Evolutionary conservation across 2,329 filamentous ascomycete genomes (phyloP).

Genomic region (Xylariaceae sp.): DNA sequence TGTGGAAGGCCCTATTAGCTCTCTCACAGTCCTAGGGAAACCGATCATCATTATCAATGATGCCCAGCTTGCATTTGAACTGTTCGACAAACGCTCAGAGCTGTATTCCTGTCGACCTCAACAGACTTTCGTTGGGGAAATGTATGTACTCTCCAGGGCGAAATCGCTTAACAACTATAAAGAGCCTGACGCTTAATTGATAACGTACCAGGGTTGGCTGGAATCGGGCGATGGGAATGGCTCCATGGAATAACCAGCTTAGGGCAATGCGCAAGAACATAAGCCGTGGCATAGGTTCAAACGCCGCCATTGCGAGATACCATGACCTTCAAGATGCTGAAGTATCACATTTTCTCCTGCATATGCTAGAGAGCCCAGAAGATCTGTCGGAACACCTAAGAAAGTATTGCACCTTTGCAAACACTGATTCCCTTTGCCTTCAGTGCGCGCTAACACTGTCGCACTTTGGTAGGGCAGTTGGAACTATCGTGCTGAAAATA

Average conservation of each 20-base stretch:
- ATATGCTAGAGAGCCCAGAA: slow-evolving; percentile 4
- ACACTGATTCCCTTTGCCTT: not conserved
- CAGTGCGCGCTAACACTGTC: not conserved
- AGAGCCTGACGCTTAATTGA: too few relatives aligned
- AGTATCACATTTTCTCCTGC: slow-evolving; percentile 10
- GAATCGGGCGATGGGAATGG: slow-evolving; percentile 15
- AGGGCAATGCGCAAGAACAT: slow-evolving; percentile 26
- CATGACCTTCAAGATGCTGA: slow-evolving; percentile 1
- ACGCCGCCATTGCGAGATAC: slow-evolving; percentile 12
- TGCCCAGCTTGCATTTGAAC: slow-evolving; percentile 32
- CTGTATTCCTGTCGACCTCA: slow-evolving; percentile 33
- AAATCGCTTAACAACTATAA: too few relatives aligned
- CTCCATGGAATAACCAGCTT: slow-evolving; percentile 24
- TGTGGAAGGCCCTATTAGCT: slow-evolving; percentile 32
- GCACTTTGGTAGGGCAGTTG: slow-evolving; percentile 20
- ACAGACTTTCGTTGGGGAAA: slow-evolving; percentile 24
- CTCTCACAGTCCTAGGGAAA: slow-evolving; percentile 37
- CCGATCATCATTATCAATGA: slow-evolving; percentile 40
- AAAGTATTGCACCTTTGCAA: slow-evolving; percentile 4
- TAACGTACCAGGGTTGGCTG: slow-evolving; percentile 13
- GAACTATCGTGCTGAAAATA: slow-evolving; percentile 24
- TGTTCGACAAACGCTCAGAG: slow-evolving; percentile 34
- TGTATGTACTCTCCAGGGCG: slow-evolving; percentile 10
- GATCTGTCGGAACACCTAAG: slow-evolving; percentile 9
- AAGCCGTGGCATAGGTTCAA: slow-evolving; percentile 28